Conservation (phyloP, 768 basidiomycete genomes). For the Suillus fuscotomentosus region DNA sequence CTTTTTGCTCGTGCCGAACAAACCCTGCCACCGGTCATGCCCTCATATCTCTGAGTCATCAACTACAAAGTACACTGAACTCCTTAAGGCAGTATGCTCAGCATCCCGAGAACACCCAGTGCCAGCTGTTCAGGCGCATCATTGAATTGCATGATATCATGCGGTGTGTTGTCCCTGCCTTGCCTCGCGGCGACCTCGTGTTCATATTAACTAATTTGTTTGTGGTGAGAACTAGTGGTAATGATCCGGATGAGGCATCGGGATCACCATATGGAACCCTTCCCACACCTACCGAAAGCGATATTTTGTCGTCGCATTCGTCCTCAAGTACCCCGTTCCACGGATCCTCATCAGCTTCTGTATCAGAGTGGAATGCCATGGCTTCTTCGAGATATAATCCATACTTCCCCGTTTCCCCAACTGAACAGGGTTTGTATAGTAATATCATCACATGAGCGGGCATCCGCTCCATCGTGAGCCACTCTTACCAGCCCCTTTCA, state of each 20-base stretch:
- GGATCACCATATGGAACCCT: constrained; percentile 52
- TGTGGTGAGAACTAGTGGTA: constrained; percentile 42
- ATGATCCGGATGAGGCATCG: constrained; percentile 47
- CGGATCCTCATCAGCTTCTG: constrained; percentile 39
- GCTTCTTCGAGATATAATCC: constrained; percentile 58
- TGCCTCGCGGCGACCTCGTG: constrained; percentile 34
- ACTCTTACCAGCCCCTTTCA: constrained; percentile 10
- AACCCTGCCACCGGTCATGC: constrained; percentile 58
- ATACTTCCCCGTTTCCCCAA: constrained; percentile 61
- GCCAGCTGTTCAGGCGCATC: constrained; percentile 57
- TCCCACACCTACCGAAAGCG: constrained; percentile 62
- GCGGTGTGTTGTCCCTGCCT: constrained; percentile 50
- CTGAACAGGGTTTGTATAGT: constrained; percentile 55
- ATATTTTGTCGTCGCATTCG: constrained; percentile 48
- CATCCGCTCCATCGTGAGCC: constrained; percentile 2
- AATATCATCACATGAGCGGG: constrained; percentile 51
- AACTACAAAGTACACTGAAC: constrained; percentile 55
- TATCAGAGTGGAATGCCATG: constrained; percentile 63
- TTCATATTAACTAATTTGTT: constrained; percentile 30
- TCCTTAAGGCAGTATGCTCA: constrained; percentile 62
- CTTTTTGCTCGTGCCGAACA: constrained; percentile 61
- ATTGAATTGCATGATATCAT: constrained; percentile 60
- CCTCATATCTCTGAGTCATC: constrained; percentile 60
- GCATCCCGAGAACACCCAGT: constrained; percentile 52
- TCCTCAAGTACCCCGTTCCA: constrained; percentile 42